Conservation (phyloP, 768 basidiomycete genomes). For the Hypholoma fasciculare region DNA sequence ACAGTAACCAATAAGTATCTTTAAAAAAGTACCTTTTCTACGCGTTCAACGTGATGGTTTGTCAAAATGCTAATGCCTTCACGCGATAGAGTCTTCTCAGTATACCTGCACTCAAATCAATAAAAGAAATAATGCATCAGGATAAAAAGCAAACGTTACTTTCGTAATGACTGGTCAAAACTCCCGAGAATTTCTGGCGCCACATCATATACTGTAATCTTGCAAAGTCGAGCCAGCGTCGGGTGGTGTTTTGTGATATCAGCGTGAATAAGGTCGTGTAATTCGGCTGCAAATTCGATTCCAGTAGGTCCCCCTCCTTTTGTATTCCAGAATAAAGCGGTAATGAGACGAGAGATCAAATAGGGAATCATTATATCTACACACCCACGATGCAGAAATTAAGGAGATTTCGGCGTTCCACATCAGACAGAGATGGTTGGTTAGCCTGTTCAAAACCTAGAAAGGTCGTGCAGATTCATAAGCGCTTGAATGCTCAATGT, state of each 20-base stretch:
- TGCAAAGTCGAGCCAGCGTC: no score
- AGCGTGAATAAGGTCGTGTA: constrained; percentile 73
- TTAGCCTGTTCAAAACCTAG: constrained; percentile 86
- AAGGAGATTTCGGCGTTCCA: constrained; percentile 72
- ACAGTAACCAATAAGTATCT: not conserved
- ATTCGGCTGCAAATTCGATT: constrained; percentile 82
- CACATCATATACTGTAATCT: constrained; percentile 82
- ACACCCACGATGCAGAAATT: constrained; percentile 86
- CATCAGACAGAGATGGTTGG: constrained; percentile 74
- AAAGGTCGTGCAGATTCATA: not conserved
- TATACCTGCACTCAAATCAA: constrained; percentile 39
- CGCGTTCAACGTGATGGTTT: constrained; percentile 70
- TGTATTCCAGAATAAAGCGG: not conserved
- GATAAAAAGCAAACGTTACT: constrained; percentile 35
- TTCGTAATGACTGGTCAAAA: constrained; percentile 68
- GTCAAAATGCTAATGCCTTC: constrained; percentile 76
- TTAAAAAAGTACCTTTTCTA: constrained; percentile 52
- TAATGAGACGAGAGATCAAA: not conserved
- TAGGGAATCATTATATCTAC: constrained; percentile 17
- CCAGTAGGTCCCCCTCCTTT: constrained; percentile 77
- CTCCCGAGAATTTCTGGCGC: constrained; percentile 72
- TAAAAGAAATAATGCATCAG: not conserved
- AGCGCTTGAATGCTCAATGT: no score
- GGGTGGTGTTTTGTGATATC: no score
- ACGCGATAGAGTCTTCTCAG: constrained; percentile 67